Evolutionary conservation across 2,329 filamentous ascomycete species (phyloP), one percentile per base, ranked within the genome.

Genomic region (Aspergillus nomiae): DNA sequence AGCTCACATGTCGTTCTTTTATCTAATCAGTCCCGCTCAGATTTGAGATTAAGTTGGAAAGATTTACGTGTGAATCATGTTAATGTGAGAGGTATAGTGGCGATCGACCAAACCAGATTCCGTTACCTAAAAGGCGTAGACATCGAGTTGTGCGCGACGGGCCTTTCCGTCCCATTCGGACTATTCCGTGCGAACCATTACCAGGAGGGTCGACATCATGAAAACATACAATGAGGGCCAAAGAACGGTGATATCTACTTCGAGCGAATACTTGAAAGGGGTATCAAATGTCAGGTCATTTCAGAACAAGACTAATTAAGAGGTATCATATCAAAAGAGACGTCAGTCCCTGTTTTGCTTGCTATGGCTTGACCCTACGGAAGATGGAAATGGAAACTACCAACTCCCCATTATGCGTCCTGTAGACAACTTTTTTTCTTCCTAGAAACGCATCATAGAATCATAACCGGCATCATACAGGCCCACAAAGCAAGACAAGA

Each of bases 401-500:
- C 43, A 59, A 32, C 50, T 50, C 62, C 62, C 62, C 54, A 54
- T 58, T 51, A 57, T 63, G 62, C 55, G 56, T 56, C 51, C 59
- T 45, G 32, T 61, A 61, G 68, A 66, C 65, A 68, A 68, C 51
- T 62, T 63, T 67, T 67, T 60, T 67, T 66, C 67, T 67, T 65
- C 56, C 48, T 54, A 43, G 59, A 63, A 65, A 65, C 64, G 65
- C 65, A 67, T 67, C 66, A 63, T 64, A 64, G 58, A 66, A 63
- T 67, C 65, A 59, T 68, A 70, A 68, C 68, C 68, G 71, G 70
- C 70, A 73, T 73, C 72, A 73, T 75, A 73, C 68, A 76, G 70
- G 70, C 66, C 71, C 71, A 71, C 69, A 69, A 73, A 74, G 71
- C 73, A 74, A 73, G 74, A 76, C 75, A 77, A 74, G 74, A 77